These are phyloP conservation scores for Maudiozyma humilis DNA, from an alignment of 1,139 yeast species.

Conservation along the genomic window DNA sequence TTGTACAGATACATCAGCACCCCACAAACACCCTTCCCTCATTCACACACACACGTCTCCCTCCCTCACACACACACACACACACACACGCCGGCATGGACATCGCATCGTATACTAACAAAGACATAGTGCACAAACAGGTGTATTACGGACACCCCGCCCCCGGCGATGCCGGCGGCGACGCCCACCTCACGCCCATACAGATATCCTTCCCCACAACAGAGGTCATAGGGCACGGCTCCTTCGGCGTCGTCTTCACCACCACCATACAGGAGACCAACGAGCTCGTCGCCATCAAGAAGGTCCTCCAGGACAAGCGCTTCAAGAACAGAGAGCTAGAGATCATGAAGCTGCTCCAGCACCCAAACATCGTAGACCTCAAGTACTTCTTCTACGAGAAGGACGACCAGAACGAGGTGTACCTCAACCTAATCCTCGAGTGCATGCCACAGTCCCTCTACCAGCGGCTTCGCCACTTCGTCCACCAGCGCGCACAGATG, in stretches of 20 bases:
- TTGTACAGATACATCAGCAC: too few species aligned
- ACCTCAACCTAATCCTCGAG: conserved; percentile 81
- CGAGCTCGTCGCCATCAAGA: conserved; percentile 81
- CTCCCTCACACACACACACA: too few species aligned
- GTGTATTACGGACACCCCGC: conserved; percentile 25
- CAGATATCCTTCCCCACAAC: conserved; percentile 33
- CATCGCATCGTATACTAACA: conserved; percentile 12
- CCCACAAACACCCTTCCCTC: too few species aligned
- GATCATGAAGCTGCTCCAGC: conserved; percentile 80
- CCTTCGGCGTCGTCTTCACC: conserved; percentile 93
- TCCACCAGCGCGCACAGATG: conserved; percentile 67
- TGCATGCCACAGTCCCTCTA: conserved; percentile 91
- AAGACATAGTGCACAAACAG: conserved; percentile 26
- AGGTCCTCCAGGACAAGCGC: conserved; percentile 89
- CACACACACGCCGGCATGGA: conserved; percentile 6
- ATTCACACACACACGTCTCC: too few species aligned
- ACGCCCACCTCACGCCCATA: conserved; percentile 16
- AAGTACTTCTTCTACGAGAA: conserved; percentile 83
- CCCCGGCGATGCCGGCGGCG: background rate
- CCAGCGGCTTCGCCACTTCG: conserved; percentile 79
- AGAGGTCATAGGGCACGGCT: conserved; percentile 91
- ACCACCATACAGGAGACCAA: conserved; percentile 70
- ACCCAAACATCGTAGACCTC: conserved; percentile 80
- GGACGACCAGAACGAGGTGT: conserved; percentile 45
- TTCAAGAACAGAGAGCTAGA: conserved; percentile 95